Conservation (phyloP, 75 land plant genomes). For the Cupressus sempervirens region DNA sequence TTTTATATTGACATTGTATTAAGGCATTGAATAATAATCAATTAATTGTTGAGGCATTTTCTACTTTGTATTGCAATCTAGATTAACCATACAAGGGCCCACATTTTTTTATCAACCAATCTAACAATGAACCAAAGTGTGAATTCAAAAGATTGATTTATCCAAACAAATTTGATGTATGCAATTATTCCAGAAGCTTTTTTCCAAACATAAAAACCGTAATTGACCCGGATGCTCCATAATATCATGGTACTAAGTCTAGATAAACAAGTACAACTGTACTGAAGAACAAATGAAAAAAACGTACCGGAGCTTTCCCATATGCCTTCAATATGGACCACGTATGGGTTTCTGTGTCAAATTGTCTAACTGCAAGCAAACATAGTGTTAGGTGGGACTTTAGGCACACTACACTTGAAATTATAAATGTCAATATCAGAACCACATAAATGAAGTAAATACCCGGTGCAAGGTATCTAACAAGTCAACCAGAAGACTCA, state of each 20-base stretch:
- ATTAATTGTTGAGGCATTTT: no score
- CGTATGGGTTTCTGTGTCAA: conserved; percentile 56
- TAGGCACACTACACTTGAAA: neutral
- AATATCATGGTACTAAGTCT: neutral
- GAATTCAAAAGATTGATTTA: neutral
- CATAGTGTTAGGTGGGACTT: conserved; percentile 7
- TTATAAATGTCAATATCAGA: conserved; percentile 2
- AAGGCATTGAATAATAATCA: no score
- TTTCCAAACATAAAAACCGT: neutral
- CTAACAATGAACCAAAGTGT: neutral
- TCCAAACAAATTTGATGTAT: no score
- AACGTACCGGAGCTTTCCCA: conserved; percentile 71
- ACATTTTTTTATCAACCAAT: no score
- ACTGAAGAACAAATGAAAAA: neutral
- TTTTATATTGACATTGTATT: no score
- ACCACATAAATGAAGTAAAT: neutral
- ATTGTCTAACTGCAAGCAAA: conserved; percentile 53
- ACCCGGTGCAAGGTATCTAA: neutral
- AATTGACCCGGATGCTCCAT: neutral
- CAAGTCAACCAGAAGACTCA: neutral
- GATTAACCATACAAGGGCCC: no score
- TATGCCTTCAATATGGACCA: conserved; percentile 43
- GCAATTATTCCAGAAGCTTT: neutral
- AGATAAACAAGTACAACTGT: neutral
- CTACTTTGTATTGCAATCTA: no score